phyloP scores from a whole-genome alignment of 805 yeast genomes.

The Wickerhamiella azyma region DNA sequence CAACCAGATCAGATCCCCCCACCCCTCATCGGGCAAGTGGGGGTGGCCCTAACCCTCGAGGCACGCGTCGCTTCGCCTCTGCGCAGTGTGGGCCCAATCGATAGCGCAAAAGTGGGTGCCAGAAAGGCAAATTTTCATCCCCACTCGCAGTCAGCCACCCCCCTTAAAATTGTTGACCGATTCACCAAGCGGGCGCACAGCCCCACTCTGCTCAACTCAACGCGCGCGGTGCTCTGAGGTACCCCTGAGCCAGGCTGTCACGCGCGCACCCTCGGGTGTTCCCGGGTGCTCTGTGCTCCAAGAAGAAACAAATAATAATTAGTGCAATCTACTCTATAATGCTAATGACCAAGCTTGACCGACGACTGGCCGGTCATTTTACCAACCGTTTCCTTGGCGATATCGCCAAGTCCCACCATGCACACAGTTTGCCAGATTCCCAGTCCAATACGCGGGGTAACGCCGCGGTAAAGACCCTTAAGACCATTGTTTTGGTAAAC shows the following conservation, averaged over 20 bases:
- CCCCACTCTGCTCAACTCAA: too few species aligned
- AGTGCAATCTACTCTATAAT: background rate
- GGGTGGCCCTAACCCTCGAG: background rate
- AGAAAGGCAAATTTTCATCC: too few species aligned
- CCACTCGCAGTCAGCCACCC: too few species aligned
- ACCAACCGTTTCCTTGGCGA: slow-evolving; percentile 61
- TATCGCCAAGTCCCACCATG: slow-evolving; percentile 97
- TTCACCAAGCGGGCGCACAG: too few species aligned
- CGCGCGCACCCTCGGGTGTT: too few species aligned
- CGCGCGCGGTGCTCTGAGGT: too few species aligned
- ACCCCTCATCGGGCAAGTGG: background rate
- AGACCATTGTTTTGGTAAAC: slow-evolving; percentile 73
- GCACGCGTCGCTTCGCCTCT: background rate
- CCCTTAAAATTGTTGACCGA: too few species aligned
- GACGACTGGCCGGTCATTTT: slow-evolving; percentile 42
- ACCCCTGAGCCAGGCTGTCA: too few species aligned
- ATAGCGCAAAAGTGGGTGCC: too few species aligned
- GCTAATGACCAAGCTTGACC: slow-evolving; percentile 29
- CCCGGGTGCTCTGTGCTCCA: too few species aligned
- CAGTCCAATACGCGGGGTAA: slow-evolving; percentile 89
- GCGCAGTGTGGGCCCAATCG: background rate
- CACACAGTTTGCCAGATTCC: slow-evolving; percentile 98
- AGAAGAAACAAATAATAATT: too few species aligned
- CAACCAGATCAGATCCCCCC: too few species aligned
- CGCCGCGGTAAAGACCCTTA: slow-evolving; percentile 89